Conservation (phyloP, 176 grass and related monocot genomes). For the Bonia amplexicaulis region DNA sequence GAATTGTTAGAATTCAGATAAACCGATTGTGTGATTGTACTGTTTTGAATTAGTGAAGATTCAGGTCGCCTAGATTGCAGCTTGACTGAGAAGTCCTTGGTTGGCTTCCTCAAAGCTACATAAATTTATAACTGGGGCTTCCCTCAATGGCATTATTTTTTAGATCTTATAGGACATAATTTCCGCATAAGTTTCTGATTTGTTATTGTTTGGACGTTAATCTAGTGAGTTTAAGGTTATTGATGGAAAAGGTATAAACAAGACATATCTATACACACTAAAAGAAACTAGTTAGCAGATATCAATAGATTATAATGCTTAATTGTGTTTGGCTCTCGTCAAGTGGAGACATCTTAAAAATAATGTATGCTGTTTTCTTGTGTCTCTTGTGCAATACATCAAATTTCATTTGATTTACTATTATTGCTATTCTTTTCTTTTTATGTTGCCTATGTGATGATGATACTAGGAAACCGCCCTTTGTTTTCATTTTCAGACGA, state of each 20-base stretch:
- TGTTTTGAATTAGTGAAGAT: background rate
- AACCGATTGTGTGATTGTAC: background rate
- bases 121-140: background rate
- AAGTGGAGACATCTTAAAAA: background rate
- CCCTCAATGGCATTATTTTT: background rate
- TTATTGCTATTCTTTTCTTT: background rate
- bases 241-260: background rate
- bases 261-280: background rate
- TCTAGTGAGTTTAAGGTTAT: background rate
- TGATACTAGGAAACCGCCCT: background rate
- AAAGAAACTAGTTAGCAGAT: background rate
- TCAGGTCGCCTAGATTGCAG: background rate
- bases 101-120: background rate
- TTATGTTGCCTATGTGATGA: background rate
- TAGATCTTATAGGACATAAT: background rate
- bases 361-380: background rate
- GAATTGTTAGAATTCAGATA: background rate
- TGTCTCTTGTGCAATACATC: background rate
- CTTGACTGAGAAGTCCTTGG: background rate
- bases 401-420: background rate
- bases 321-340: background rate
- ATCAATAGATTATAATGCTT: background rate
- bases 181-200: background rate
- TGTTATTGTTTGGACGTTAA: background rate
- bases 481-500: constrained; percentile 13